Evolutionary conservation across 108 stramenopile species (phyloP), one percentile per base, ranked within the genome.

Genomic region (Epithemia pelagica): DNA sequence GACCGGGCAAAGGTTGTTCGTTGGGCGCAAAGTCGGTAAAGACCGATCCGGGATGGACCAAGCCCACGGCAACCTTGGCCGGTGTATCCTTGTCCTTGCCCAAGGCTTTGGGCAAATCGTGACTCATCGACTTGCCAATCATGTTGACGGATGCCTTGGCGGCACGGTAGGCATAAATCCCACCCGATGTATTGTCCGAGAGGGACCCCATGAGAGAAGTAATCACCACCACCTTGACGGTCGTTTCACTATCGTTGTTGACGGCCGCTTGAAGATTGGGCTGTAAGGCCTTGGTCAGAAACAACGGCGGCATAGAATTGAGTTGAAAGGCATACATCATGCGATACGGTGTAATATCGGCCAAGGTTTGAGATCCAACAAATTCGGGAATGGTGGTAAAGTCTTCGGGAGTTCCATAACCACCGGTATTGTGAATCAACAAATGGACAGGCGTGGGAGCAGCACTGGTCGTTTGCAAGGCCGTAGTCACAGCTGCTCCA

Each of bases 101-200:
- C 53, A 32, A 81, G 64, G 61, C 77, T 76, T 18, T 56, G 32
- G 7, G 70, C 59, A 56, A 78, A 58, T n/a, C 62, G 30, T 74
- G n/a, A n/a, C n/a, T n/a, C n/a, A n/a, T n/a, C n/a, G n/a, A n/a
- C n/a, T 77, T 73, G 28, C 66, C 71, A 29, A 77, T 61, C 72
- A 76, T 78, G 65, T 77, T 78, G 32, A 71, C 33, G 24, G 75
- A 78, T 25, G 77, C 75, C 67, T 75, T 80, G 57, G 73, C 55
- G 0, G 80, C 25, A 8, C 80, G 68, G 70, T 81, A 81, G 21
- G 61, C 76, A 60, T 77, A 80, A 22, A 30, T 28, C 29, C 68
- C 71, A 30, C 79, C 75, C 0, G 72, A 76, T 1, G 55, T 54
- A 63, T 76, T 77, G 61, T 77, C 72, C 15, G 30, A 68, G 25